A percentile compares a stretch with the other conserved stretches of the same genome.
Conservation (phyloP, 768 basidiomycete genomes). For the Tulasnella sp. region DNA sequence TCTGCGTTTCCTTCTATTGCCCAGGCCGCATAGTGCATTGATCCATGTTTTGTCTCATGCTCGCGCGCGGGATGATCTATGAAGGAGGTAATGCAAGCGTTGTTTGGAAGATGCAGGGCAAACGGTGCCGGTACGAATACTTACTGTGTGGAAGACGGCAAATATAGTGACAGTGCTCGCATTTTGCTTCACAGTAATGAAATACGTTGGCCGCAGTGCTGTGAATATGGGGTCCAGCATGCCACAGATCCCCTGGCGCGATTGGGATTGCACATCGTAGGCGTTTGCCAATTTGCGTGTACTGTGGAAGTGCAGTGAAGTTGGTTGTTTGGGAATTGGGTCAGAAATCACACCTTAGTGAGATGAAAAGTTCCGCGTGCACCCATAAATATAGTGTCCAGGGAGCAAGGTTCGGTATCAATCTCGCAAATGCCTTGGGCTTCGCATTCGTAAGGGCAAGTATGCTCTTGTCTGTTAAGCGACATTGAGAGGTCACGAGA, state of each 20-base stretch:
- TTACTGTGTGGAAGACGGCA: conserved; percentile 44
- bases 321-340: not conserved
- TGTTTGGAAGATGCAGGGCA: too few relatives aligned
- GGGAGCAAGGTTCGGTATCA: conserved; percentile 42
- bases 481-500: not conserved
- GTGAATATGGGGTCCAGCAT: conserved; percentile 39
- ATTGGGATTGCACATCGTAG: conserved; percentile 38
- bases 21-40: conserved; percentile 49
- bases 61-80: conserved; percentile 46
- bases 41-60: conserved; percentile 51
- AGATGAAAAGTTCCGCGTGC: conserved; percentile 48
- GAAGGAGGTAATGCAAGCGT: not conserved
- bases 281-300: conserved; percentile 35
- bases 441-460: conserved; percentile 33
- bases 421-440: conserved; percentile 44
- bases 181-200: conserved; percentile 45
- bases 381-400: conserved; percentile 50
- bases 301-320: conserved; percentile 4
- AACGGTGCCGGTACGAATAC: too few relatives aligned
- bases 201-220: conserved; percentile 33
- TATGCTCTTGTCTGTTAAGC: conserved; percentile 37
- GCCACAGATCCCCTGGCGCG: conserved; percentile 31
- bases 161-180: conserved; percentile 43
- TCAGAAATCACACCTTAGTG: conserved; percentile 37
- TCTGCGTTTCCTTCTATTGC: conserved; percentile 41